phyloP scores from a whole-genome alignment of 2,329 filamentous ascomycete genomes.

The Chrysosporium keratinophilum region DNA sequence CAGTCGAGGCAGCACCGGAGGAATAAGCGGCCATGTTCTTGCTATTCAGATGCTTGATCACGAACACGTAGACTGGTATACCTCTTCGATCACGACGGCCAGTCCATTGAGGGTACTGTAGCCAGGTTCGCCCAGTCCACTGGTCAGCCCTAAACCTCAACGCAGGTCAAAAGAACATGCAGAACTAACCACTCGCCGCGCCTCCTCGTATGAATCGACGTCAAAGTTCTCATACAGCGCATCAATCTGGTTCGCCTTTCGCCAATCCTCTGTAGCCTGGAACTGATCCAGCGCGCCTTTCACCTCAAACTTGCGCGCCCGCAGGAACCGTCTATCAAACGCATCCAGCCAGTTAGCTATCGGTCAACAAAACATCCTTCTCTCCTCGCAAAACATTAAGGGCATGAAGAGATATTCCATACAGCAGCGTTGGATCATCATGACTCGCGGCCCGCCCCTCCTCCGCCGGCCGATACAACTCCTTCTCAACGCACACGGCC shows the following conservation, averaged over 20 bases:
- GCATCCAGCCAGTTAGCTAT: neutral
- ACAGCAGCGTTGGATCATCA: constrained; percentile 41
- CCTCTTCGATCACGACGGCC: constrained; percentile 81
- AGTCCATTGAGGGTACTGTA: constrained; percentile 86
- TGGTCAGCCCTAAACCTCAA: neutral
- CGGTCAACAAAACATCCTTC: constrained; percentile 1
- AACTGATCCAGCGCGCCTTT: constrained; percentile 74
- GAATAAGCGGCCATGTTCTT: constrained; percentile 75
- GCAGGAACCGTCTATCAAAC: constrained; percentile 61
- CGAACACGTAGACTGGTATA: constrained; percentile 85
- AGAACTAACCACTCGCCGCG: constrained; percentile 53
- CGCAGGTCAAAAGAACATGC: neutral
- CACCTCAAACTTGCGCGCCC: constrained; percentile 70
- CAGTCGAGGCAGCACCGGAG: constrained; percentile 36
- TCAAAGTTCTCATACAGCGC: constrained; percentile 79
- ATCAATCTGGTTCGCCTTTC: constrained; percentile 66
- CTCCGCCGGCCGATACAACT: constrained; percentile 37
- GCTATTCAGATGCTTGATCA: constrained; percentile 70
- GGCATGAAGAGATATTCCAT: constrained; percentile 19
- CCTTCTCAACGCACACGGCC: constrained; percentile 52
- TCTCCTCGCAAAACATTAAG: no score
- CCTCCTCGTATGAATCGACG: constrained; percentile 69
- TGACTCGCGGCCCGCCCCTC: constrained; percentile 33
- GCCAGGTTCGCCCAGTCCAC: neutral
- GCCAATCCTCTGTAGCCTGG: constrained; percentile 79